Conservation (phyloP, 139 green algal genomes). For the Nannochloris sp. region DNA sequence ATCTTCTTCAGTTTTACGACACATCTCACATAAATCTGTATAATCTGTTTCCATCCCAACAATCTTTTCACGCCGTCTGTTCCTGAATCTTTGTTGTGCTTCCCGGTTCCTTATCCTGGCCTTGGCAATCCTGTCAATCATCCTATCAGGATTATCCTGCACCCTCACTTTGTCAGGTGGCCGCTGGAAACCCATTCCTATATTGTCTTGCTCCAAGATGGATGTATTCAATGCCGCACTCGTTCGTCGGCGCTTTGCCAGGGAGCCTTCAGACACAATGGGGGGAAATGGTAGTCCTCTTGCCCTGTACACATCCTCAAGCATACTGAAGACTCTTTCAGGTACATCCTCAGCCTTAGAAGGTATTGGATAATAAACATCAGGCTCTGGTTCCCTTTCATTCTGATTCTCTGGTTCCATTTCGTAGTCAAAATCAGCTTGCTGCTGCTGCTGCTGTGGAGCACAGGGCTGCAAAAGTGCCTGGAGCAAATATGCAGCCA, state of each 20-base stretch:
- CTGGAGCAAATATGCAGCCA: no score
- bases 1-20: not conserved
- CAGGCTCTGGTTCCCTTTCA: not conserved
- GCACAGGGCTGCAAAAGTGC: no score
- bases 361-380: conserved; percentile 2
- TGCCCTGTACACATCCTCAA: no score
- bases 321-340: no score
- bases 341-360: not conserved
- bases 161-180: not conserved
- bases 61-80: not conserved
- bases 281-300: no score
- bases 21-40: not conserved
- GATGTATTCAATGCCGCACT: no score
- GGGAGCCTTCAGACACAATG: no score
- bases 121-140: not conserved
- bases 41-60: not conserved
- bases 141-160: not conserved
- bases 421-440: not conserved
- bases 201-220: no score
- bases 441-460: no score
- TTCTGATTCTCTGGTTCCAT: not conserved
- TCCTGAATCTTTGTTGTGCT: not conserved
- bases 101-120: not conserved
- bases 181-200: no score
- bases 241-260: no score